Percentiles rank a stretch among this genome's conserved stretches.
phyloP scores from a whole-genome alignment of 177 flowering plant species.

The Vitis hybrid region DNA sequence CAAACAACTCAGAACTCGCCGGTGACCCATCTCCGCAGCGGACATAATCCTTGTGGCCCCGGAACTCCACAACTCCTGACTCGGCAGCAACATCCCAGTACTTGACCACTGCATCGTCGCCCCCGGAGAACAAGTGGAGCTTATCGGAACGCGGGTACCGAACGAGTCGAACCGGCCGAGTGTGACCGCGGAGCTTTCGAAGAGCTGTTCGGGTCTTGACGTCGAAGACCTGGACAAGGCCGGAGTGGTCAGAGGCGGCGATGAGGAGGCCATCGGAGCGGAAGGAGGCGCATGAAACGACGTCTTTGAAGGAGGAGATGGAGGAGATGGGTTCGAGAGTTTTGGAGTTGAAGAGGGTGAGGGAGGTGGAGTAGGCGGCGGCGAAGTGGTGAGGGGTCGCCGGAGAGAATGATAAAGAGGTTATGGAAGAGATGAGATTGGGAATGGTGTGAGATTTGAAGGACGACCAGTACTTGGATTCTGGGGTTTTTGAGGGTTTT shows the following conservation, averaged over 20 bases:
- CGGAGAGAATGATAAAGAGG: conserved; percentile 74
- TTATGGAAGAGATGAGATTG: conserved; percentile 47
- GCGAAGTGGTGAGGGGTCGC: conserved; percentile 54
- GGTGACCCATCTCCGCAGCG: conserved; percentile 76
- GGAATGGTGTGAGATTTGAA: conserved; percentile 62
- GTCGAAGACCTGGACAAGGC: conserved; percentile 66
- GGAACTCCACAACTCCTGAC: conserved; percentile 33
- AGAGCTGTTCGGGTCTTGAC: conserved; percentile 47
- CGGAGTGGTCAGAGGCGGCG: conserved; percentile 74
- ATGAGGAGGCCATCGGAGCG: conserved; percentile 76
- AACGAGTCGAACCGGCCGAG: conserved; percentile 58
- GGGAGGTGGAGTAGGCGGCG: conserved; percentile 63
- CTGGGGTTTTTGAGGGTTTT: conserved; percentile 52
- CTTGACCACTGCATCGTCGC: conserved; percentile 76
- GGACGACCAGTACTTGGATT: conserved; percentile 81
- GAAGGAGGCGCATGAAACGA: conserved; percentile 61
- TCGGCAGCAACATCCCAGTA: conserved; percentile 84
- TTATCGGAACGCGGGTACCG: conserved; percentile 65
- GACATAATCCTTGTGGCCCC: conserved; percentile 85
- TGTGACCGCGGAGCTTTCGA: conserved; percentile 57
- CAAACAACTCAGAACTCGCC: conserved; percentile 55
- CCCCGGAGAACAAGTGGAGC: conserved; percentile 78
- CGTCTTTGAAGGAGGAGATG: conserved; percentile 44
- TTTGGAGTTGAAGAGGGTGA: conserved; percentile 47
- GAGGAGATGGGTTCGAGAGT: conserved; percentile 39